A percentile compares a stretch with the other conserved stretches of the same genome.
These are phyloP conservation scores for Saccharomycopsis babjevae DNA, from an alignment of 805 yeast species.

Conservation along the genomic window DNA sequence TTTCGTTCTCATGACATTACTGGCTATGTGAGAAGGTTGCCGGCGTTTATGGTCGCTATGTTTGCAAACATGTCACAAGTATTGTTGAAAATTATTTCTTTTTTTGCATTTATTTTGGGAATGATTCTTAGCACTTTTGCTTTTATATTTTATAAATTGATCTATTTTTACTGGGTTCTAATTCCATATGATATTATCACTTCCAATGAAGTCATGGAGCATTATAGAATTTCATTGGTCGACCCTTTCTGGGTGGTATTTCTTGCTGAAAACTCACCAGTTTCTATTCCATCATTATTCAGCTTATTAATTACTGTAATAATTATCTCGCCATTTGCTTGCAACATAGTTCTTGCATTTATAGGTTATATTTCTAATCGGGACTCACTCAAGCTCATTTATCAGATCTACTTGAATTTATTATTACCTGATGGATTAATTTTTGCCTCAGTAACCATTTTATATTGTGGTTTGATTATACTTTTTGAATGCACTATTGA, in stretches of 20 bases:
- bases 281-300: neutral
- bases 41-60: neutral
- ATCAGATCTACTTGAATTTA: neutral
- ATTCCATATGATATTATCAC: neutral
- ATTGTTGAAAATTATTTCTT: neutral
- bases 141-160: neutral
- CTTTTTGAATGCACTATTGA: neutral
- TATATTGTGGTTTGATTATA: neutral
- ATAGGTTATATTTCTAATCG: neutral
- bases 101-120: neutral
- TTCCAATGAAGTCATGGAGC: neutral
- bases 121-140: neutral
- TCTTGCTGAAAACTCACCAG: neutral
- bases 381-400: neutral
- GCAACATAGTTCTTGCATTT: neutral
- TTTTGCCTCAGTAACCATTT: neutral
- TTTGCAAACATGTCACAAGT: neutral
- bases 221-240: neutral
- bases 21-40: slow-evolving; percentile 14
- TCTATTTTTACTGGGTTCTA: neutral
- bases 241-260: neutral
- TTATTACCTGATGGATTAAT: neutral
- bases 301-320: neutral
- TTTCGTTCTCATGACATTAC: slow-evolving; percentile 15
- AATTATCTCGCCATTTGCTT: neutral